Evolutionary conservation across 352 stramenopile species (phyloP), one percentile per base, ranked within the genome.

Genomic region (Paralagenidium karlingii): DNA sequence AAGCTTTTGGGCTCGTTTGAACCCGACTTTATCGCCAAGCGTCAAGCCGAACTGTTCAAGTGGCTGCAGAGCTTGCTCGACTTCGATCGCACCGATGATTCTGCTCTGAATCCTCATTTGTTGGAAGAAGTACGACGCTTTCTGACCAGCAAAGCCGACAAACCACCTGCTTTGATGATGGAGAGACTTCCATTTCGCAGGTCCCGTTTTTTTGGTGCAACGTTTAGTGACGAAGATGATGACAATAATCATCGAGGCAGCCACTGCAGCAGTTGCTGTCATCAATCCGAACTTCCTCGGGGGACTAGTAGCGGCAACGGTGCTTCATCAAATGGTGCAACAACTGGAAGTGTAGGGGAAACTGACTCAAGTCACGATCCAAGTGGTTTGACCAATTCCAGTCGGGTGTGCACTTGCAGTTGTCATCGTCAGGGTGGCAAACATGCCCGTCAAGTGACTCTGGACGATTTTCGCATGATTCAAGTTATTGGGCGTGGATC

Each of bases 401-500:
- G 24, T 31, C 45, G 10, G 22, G 21, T 19, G 40, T 24, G 11
- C 42, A 43, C 19, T 40, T 46, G 22, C 40, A 46, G 20, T 20
- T 46, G 2, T 10, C 12, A 8, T 12, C 12, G 19, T 41, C 26
- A 5, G 43, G 45, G 16, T 18, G 51, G 61, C 39, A 51, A 32
- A 30, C 27, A 38, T 5, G 57, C 58, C 27, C 71, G 70, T 18
- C 73, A 58, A 20, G 66, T 76, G 21, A 76, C 69, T 16, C 51
- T 87, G 8, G 51, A 76, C 24, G 65, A 87, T 29, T 87, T 87
- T 47, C 69, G 74, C 46, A 83, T 87, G 74, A 77, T 86, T 31
- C 64, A 92, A 40, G 83, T 95, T 19, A 82, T 96, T 41, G 87
- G 87, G 7, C 84, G 89, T 21, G 87, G 87, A 10, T 91, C 71